Percentiles rank a stretch among this genome's conserved stretches.
phyloP scores from a whole-genome alignment of 139 green algal species.

The Chloropicon primus region DNA sequence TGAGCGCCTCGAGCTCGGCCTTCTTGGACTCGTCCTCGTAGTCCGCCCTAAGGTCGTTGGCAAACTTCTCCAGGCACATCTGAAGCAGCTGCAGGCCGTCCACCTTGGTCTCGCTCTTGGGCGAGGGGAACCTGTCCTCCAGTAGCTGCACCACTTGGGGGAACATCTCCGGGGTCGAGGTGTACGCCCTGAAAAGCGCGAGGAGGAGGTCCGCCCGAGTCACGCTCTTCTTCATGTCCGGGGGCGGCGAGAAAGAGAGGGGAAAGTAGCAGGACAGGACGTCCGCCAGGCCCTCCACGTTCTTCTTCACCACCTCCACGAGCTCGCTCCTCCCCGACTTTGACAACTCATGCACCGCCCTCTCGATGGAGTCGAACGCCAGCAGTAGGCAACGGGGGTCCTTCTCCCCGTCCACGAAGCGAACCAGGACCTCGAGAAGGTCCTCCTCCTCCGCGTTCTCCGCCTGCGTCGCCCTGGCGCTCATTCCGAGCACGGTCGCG shows the following conservation, averaged over 20 bases:
- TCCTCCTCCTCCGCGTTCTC: background rate
- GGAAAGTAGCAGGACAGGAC: constrained; percentile 81
- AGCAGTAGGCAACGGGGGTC: constrained; percentile 74
- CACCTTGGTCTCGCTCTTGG: background rate
- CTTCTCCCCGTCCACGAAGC: constrained; percentile 66
- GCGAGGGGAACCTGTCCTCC: background rate
- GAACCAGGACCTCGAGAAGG: constrained; percentile 11
- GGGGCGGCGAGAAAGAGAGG: constrained; percentile 66
- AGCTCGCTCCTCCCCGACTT: background rate
- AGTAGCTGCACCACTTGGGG: background rate
- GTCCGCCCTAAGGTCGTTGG: background rate
- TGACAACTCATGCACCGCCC: background rate
- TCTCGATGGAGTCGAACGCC: constrained; percentile 33
- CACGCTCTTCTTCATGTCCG: background rate
- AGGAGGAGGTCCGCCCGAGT: background rate
- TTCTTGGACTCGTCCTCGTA: background rate
- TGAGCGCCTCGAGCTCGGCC: background rate
- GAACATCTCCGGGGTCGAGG: background rate
- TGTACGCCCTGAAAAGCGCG: background rate
- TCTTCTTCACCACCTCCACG: constrained; percentile 1
- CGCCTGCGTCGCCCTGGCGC: too few relatives aligned
- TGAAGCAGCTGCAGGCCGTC: background rate
- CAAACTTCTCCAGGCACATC: background rate
- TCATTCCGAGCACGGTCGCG: background rate
- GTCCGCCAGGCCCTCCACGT: constrained; percentile 64